These are phyloP conservation scores for Paraconiothyrium brasiliense DNA, from an alignment of 2,329 filamentous ascomycete genomes.

Conservation along the genomic window DNA sequence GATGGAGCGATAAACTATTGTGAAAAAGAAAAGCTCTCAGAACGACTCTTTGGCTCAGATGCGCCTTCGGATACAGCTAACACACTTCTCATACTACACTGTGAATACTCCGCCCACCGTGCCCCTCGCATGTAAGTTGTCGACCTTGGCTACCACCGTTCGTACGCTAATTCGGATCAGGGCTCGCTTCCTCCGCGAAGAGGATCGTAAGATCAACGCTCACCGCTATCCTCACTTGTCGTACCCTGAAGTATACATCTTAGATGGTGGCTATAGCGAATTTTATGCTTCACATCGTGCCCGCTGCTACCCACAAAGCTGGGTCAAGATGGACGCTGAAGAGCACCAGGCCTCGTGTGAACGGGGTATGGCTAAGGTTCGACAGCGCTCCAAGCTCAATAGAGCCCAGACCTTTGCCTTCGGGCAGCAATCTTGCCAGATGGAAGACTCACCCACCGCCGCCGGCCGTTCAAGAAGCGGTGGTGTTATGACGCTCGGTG, in stretches of 20 bases:
- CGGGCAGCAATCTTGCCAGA: constrained; percentile 71
- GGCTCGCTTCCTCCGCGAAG: constrained; percentile 88
- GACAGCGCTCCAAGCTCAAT: constrained; percentile 84
- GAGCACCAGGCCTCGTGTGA: constrained; percentile 94
- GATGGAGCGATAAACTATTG: constrained; percentile 94
- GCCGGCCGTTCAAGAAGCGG: constrained; percentile 45
- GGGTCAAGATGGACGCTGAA: constrained; percentile 94
- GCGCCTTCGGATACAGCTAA: constrained; percentile 72
- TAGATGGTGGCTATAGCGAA: constrained; percentile 93
- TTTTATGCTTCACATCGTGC: constrained; percentile 84
- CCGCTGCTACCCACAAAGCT: constrained; percentile 92
- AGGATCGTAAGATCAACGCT: constrained; percentile 85
- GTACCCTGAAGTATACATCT: constrained; percentile 97
- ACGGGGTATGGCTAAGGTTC: constrained; percentile 91
- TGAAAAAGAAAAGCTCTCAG: constrained; percentile 87
- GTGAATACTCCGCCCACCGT: constrained; percentile 97
- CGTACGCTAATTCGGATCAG: constrained; percentile 44
- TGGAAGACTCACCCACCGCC: constrained; percentile 70
- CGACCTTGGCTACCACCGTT: background rate
- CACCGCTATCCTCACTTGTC: constrained; percentile 87
- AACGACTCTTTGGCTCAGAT: constrained; percentile 75
- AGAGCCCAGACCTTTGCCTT: constrained; percentile 96
- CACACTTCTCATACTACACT: constrained; percentile 91
- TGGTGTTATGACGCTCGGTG: constrained; percentile 41
- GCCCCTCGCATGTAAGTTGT: constrained; percentile 81